These are phyloP conservation scores for Quercus suber DNA, from an alignment of 306 rosid species.

Conservation along the genomic window DNA sequence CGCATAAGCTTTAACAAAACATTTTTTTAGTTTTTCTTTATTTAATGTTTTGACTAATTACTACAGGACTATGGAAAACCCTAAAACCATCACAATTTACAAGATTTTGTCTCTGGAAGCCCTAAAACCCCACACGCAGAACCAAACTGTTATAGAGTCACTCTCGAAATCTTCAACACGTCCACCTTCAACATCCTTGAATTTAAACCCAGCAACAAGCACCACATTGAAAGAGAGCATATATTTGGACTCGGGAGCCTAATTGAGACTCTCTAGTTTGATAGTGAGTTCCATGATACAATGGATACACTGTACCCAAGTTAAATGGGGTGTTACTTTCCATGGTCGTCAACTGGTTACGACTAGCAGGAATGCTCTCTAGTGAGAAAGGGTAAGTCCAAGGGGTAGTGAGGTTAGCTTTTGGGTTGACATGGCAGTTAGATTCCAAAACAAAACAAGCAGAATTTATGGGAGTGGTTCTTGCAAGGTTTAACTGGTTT, in stretches of 20 bases:
- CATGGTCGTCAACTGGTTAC: slow-evolving; percentile 42
- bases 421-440: slow-evolving; percentile 37
- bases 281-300: slow-evolving; percentile 56
- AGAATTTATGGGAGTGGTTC: slow-evolving; percentile 34
- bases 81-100: no score
- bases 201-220: no score
- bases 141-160: no score
- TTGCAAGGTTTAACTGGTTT: slow-evolving; percentile 44
- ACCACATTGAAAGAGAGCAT: no score
- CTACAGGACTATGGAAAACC: no score
- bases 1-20: no score
- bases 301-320: slow-evolving; percentile 81
- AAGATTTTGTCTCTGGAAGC: no score
- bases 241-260: slow-evolving; percentile 18
- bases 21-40: no score
- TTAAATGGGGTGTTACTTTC: slow-evolving; percentile 43
- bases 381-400: slow-evolving; percentile 41
- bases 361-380: slow-evolving; percentile 41
- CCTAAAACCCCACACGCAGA: no score
- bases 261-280: slow-evolving; percentile 42
- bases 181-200: no score
- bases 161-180: no score
- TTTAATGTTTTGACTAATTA: no score
- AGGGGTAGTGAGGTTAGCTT: slow-evolving; percentile 34
- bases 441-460: slow-evolving; percentile 45